These are phyloP conservation scores for Microcos paniculata DNA, from an alignment of 345 rosid species.

Conservation along the genomic window DNA sequence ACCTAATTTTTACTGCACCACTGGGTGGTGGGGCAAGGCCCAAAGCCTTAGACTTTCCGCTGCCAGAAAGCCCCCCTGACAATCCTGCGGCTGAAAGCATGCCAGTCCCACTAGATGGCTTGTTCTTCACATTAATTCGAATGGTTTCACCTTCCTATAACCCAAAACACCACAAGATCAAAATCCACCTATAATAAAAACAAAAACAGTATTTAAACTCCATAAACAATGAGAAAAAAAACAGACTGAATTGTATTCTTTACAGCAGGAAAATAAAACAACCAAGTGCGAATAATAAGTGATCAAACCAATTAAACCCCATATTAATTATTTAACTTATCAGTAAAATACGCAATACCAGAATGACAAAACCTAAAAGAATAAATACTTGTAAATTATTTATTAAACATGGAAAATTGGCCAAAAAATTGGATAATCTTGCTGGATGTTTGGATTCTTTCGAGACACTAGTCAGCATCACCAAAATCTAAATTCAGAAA, in stretches of 20 bases:
- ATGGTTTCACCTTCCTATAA: conserved; percentile 98
- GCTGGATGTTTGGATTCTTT: neutral
- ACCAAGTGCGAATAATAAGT: neutral
- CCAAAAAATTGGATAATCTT: neutral
- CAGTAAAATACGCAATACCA: neutral
- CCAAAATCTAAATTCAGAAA: neutral
- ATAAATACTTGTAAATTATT: neutral
- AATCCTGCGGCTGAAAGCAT: conserved; percentile 95
- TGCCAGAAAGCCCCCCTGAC: conserved; percentile 49
- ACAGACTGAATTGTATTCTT: neutral
- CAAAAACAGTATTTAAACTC: neutral
- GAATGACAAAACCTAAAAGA: neutral
- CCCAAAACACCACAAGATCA: conserved; percentile 21
- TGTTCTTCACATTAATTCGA: conserved; percentile 90
- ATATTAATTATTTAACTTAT: neutral
- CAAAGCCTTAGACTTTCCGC: conserved; percentile 58
- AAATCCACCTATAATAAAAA: conserved; percentile 6
- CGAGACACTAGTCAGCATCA: neutral
- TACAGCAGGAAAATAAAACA: neutral
- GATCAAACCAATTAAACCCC: neutral
- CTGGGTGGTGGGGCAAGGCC: conserved; percentile 84
- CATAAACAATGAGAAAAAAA: neutral
- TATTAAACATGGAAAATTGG: neutral
- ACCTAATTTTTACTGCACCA: conserved; percentile 55
- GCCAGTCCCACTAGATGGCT: conserved; percentile 80